Percentiles rank a stretch among this genome's conserved stretches.
Conservation (phyloP, 2,329 filamentous ascomycete species). For the Stemphylium vesicarium region DNA sequence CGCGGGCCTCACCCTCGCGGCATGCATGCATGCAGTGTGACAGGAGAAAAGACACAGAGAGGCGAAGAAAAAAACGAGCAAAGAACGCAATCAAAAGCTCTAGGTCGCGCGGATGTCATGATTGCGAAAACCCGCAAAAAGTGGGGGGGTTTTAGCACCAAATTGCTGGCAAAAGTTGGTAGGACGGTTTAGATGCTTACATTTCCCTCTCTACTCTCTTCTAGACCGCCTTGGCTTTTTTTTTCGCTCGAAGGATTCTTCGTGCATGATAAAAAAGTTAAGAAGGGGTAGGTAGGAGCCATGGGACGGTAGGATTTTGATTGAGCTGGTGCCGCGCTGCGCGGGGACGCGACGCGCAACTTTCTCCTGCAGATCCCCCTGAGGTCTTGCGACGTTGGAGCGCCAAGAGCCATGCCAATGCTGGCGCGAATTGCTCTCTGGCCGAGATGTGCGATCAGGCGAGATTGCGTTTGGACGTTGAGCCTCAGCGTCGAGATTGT, state of each 20-base stretch:
- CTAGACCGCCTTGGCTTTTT: slow-evolving; percentile 29
- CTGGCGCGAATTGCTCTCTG: slow-evolving; percentile 2
- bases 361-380: slow-evolving; percentile 21
- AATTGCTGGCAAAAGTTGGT: background rate
- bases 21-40: slow-evolving; percentile 9
- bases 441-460: slow-evolving; percentile 4
- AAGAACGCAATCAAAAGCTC: background rate
- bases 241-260: slow-evolving; percentile 1
- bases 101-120: background rate
- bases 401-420: slow-evolving; percentile 13
- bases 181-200: background rate
- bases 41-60: background rate
- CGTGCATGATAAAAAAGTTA: background rate
- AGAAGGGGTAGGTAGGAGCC: too few species aligned
- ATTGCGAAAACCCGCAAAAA: background rate
- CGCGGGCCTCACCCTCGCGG: background rate
- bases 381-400: slow-evolving; percentile 1
- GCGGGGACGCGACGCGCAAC: slow-evolving; percentile 3
- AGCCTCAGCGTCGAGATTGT: background rate
- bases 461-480: background rate
- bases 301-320: background rate
- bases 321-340: background rate
- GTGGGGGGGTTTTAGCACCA: background rate
- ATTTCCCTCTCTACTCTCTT: slow-evolving; percentile 24
- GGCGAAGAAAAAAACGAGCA: background rate